Evolutionary conservation across 1,284 basidiomycete species (phyloP).

Genomic region (Phlebopus sp.): DNA sequence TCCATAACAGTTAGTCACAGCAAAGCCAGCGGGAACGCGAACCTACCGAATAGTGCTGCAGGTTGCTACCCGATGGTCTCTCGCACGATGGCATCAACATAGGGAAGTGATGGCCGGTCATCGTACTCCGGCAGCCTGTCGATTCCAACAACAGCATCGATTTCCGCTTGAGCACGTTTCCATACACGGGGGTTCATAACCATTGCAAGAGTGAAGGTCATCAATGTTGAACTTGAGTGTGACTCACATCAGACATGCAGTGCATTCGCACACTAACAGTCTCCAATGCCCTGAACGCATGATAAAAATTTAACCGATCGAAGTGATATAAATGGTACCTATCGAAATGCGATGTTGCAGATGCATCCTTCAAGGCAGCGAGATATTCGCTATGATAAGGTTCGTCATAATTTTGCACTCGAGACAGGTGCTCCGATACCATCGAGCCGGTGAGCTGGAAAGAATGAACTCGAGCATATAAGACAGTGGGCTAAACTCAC

Average conservation of each 20-base stretch:
- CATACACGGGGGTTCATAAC: slow-evolving; percentile 28
- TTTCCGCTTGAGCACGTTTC: slow-evolving; percentile 32
- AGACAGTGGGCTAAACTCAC: too few relatives aligned
- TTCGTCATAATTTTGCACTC: too few relatives aligned
- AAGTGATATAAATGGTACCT: too few relatives aligned
- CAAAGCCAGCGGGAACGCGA: background rate
- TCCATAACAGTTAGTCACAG: background rate
- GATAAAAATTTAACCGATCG: too few relatives aligned
- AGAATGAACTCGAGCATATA: too few relatives aligned
- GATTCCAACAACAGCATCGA: slow-evolving; percentile 34
- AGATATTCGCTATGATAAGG: too few relatives aligned
- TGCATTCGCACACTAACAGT: background rate
- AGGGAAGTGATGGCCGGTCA: slow-evolving; percentile 35
- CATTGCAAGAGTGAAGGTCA: slow-evolving; percentile 32
- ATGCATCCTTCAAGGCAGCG: too few relatives aligned
- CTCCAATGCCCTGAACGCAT: too few relatives aligned
- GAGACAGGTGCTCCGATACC: too few relatives aligned
- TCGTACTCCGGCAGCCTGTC: slow-evolving; percentile 36
- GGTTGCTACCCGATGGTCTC: slow-evolving; percentile 28
- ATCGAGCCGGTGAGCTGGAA: background rate
- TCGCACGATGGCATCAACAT: slow-evolving; percentile 33
- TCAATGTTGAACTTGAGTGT: slow-evolving; percentile 3
- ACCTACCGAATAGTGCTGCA: slow-evolving; percentile 11
- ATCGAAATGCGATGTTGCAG: too few relatives aligned
- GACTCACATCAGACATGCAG: background rate